phyloP scores from a whole-genome alignment of 1,284 basidiomycete species.

The Macrocystidia cucumis region DNA sequence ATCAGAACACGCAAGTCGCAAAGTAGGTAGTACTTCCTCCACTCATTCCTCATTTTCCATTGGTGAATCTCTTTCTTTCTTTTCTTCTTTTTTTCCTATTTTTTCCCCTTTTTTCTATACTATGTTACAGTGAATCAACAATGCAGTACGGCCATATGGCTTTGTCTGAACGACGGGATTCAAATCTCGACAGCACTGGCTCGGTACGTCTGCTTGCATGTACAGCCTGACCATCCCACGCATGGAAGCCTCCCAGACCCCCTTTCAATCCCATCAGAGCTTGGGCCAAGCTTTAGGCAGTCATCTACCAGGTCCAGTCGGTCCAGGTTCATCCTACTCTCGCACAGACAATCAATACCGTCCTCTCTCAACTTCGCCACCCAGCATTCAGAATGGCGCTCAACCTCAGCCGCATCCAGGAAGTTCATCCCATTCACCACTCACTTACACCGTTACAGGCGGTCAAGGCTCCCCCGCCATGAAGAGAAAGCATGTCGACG shows the following conservation, averaged over 20 bases:
- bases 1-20: constrained; percentile 18
- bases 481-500: constrained; percentile 49
- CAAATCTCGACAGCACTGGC: constrained; percentile 36
- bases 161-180: constrained; percentile 34
- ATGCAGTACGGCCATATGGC: constrained; percentile 43
- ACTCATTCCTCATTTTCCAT: too few species aligned
- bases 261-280: constrained; percentile 40
- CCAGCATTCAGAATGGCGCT: constrained; percentile 24
- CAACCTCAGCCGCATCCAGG: constrained; percentile 23
- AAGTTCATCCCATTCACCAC: constrained; percentile 22
- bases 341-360: constrained; percentile 26
- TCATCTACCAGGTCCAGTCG: constrained; percentile 24
- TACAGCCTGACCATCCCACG: constrained; percentile 17
- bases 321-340: constrained; percentile 15
- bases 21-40: constrained; percentile 21
- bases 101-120: constrained; percentile 13
- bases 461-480: constrained; percentile 26
- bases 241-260: constrained; percentile 26
- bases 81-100: constrained; percentile 10
- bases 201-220: constrained; percentile 28
- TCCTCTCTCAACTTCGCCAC: constrained; percentile 25
- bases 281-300: constrained; percentile 38
- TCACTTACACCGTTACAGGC: constrained; percentile 23
- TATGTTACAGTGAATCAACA: constrained; percentile 31
- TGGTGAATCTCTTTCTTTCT: too few species aligned